Conservation (phyloP, 169 alveolate species). For the Ichthyophthirius multifiliis region DNA sequence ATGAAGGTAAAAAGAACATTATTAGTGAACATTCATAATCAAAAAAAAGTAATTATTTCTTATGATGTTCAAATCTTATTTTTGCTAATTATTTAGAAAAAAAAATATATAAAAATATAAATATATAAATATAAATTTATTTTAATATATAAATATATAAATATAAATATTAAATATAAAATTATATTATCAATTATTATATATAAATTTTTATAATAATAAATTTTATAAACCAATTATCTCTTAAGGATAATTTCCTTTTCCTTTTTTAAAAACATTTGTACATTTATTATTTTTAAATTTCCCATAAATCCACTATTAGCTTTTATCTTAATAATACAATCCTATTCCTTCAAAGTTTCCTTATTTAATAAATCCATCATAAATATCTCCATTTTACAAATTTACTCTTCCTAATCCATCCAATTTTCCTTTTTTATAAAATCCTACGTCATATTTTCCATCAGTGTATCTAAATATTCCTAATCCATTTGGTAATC, state of each 20-base stretch:
- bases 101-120: neutral
- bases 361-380: neutral
- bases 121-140: neutral
- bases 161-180: neutral
- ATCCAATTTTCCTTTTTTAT: neutral
- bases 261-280: neutral
- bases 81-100: neutral
- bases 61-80: neutral
- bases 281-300: neutral
- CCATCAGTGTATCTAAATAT: conserved; percentile 5
- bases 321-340: neutral
- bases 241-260: neutral
- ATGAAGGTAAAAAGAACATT: no score
- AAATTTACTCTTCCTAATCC: neutral
- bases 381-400: neutral
- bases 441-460: neutral
- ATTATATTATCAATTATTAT: no score
- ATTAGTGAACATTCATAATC: no score
- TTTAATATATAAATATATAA: neutral
- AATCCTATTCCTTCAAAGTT: neutral
- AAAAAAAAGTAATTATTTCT: no score
- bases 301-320: neutral
- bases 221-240: neutral
- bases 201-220: neutral
- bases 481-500: neutral